Conservation (phyloP, 1,284 basidiomycete species). For the Boletus mariae region DNA sequence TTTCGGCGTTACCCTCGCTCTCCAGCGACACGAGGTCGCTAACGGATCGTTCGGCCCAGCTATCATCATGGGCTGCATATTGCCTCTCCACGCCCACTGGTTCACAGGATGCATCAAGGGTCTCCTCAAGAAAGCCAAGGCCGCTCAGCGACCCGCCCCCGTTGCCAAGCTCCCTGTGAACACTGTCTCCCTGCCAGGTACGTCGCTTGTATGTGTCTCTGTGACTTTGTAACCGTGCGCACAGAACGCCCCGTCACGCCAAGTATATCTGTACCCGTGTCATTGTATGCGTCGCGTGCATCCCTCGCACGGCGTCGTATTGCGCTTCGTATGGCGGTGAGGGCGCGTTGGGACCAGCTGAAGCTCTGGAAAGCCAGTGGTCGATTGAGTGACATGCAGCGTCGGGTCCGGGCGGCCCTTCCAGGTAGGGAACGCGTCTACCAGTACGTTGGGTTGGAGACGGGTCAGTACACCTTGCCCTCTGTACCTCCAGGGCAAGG, state of each 20-base stretch:
- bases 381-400: slow-evolving; percentile 29
- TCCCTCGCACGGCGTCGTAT: slow-evolving; percentile 28
- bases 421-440: slow-evolving; percentile 31
- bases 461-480: background rate
- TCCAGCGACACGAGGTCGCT: slow-evolving; percentile 30
- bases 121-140: slow-evolving; percentile 39
- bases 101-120: slow-evolving; percentile 51
- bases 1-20: slow-evolving; percentile 36
- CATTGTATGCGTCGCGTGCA: slow-evolving; percentile 14
- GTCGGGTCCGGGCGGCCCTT: slow-evolving; percentile 27
- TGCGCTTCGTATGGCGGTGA: slow-evolving; percentile 26
- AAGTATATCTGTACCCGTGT: slow-evolving; percentile 1
- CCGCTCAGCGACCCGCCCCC: slow-evolving; percentile 1
- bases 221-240: background rate
- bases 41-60: slow-evolving; percentile 39
- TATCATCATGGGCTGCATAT: slow-evolving; percentile 40
- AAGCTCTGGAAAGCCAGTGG: slow-evolving; percentile 26
- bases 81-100: slow-evolving; percentile 53
- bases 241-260: slow-evolving; percentile 16
- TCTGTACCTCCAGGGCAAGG: background rate
- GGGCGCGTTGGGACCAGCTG: slow-evolving; percentile 31
- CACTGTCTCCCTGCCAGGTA: slow-evolving; percentile 6
- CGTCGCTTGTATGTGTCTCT: background rate
- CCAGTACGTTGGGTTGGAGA: slow-evolving; percentile 31
- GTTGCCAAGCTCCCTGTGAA: slow-evolving; percentile 4